These are phyloP conservation scores for Platanus orientalis DNA, from an alignment of 164 flowering plant species.

Conservation along the genomic window DNA sequence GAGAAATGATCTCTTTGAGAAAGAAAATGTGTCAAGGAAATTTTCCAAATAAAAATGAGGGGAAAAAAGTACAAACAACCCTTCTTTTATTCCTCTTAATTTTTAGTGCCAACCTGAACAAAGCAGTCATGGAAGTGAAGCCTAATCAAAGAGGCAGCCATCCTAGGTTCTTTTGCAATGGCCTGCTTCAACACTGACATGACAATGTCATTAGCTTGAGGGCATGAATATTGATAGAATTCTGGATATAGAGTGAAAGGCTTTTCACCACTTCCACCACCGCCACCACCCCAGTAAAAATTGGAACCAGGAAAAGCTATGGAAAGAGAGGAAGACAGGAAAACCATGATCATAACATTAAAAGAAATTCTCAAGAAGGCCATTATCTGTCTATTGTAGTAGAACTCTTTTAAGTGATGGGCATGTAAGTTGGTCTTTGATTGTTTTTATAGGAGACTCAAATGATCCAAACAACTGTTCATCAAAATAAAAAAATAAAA, in stretches of 20 bases:
- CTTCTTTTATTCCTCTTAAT: not conserved
- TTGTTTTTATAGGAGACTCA: constrained; percentile 19
- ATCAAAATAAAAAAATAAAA: no score
- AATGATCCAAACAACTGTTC: no score
- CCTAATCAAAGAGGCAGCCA: constrained; percentile 89
- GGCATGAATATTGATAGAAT: constrained; percentile 67
- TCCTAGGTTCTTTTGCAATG: constrained; percentile 59
- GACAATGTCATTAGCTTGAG: constrained; percentile 77
- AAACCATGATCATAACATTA: constrained; percentile 16
- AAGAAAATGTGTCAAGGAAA: not conserved
- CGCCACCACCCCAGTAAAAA: constrained; percentile 37
- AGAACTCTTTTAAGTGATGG: not conserved
- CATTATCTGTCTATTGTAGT: constrained; percentile 18
- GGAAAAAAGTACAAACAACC: no score
- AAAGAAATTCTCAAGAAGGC: constrained; percentile 16
- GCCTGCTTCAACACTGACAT: constrained; percentile 63
- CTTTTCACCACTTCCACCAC: constrained; percentile 19
- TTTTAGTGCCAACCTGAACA: constrained; percentile 55
- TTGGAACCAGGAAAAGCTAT: constrained; percentile 45
- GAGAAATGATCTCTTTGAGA: not conserved
- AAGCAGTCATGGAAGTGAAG: constrained; percentile 98
- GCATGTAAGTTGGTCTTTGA: constrained; percentile 3
- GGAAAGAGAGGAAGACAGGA: constrained; percentile 34
- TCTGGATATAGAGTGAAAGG: constrained; percentile 42
- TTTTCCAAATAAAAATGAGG: no score